A percentile compares a stretch with the other conserved stretches of the same genome.
Conservation (phyloP, 208 protist species). For the Balamuthia mandrillaris region DNA sequence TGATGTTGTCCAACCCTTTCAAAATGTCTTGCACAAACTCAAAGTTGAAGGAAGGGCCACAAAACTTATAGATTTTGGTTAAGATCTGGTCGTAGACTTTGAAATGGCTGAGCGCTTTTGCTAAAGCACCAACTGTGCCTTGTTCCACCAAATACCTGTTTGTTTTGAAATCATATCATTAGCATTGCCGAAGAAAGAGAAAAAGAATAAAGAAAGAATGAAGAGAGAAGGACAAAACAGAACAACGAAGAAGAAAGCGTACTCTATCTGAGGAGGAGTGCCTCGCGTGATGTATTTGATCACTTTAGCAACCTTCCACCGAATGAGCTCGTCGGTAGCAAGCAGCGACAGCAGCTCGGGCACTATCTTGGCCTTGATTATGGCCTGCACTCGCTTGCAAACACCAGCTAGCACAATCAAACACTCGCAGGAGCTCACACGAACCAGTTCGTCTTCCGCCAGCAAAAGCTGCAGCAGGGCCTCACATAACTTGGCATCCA, state of each 20-base stretch:
- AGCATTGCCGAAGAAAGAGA: not conserved
- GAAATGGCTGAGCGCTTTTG: not conserved
- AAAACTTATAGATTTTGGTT: constrained; percentile 14
- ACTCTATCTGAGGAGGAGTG: not conserved
- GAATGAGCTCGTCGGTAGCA: not conserved
- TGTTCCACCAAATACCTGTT: constrained; percentile 2
- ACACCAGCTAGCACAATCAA: constrained; percentile 24
- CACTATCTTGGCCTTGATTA: not conserved
- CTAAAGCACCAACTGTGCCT: not conserved
- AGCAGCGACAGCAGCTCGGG: not conserved
- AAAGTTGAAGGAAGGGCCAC: constrained; percentile 22
- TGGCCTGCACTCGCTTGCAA: not conserved
- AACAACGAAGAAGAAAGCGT: not conserved
- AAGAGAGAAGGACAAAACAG: not conserved
- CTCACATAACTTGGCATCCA: not conserved
- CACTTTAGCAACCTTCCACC: constrained; percentile 23
- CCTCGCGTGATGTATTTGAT: constrained; percentile 18
- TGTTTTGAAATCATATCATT: not conserved
- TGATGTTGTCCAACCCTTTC: not conserved
- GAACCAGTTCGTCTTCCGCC: not conserved
- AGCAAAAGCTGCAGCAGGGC: not conserved
- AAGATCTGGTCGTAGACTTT: constrained; percentile 11
- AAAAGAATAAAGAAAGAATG: too few species aligned
- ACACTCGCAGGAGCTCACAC: not conserved
- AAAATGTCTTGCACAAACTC: constrained; percentile 16